Conservation (phyloP, 2,329 filamentous ascomycete genomes). For the Acarospora socialis region DNA sequence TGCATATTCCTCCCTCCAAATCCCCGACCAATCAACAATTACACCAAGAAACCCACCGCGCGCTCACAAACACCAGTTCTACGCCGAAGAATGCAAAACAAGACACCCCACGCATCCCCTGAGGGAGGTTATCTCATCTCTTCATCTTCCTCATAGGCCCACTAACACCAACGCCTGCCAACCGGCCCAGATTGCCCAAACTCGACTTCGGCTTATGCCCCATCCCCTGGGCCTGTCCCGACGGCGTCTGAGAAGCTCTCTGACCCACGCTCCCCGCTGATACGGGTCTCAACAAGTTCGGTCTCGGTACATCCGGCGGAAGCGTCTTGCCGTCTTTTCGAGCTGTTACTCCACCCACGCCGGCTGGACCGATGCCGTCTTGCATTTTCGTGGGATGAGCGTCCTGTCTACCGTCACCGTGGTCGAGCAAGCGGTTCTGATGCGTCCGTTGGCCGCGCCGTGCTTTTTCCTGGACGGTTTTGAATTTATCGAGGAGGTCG, state of each 20-base stretch:
- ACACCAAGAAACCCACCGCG: no score
- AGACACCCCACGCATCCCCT: no score
- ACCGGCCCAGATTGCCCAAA: conserved; percentile 53
- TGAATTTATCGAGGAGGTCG: conserved; percentile 90
- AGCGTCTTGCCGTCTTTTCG: conserved; percentile 16
- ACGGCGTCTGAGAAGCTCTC: conserved; percentile 32
- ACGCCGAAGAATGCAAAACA: no score
- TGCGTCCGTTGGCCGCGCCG: conserved; percentile 50
- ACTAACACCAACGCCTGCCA: no score
- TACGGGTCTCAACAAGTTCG: conserved; percentile 13
- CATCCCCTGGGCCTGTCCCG: conserved; percentile 33
- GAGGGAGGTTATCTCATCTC: no score
- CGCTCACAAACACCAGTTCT: no score
- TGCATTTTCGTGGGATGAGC: conserved; percentile 24
- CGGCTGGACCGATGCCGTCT: conserved; percentile 21
- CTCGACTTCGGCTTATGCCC: conserved; percentile 46
- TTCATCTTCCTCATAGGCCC: no score
- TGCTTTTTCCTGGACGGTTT: conserved; percentile 73
- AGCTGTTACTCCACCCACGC: conserved; percentile 17
- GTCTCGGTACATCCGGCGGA: conserved; percentile 22
- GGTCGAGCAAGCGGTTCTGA: conserved; percentile 30
- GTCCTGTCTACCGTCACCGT: conserved; percentile 36
- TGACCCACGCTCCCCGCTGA: conserved; percentile 17
- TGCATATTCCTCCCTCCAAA: no score
- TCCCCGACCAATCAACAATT: no score